Evolutionary conservation across 768 basidiomycete species (phyloP).

Genomic region (Dioszegia hungarica): DNA sequence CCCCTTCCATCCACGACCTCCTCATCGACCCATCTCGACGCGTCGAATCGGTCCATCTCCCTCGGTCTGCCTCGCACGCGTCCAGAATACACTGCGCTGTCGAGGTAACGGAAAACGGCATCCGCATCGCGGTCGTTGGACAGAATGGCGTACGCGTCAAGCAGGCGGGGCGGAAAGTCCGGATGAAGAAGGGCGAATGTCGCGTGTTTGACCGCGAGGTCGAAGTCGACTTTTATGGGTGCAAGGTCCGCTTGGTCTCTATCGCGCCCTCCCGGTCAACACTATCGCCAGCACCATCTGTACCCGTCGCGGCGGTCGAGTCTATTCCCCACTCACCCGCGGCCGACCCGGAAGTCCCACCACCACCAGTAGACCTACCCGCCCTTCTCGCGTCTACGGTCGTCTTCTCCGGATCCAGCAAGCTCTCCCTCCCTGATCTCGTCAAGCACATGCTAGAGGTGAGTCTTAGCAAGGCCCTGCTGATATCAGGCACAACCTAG

Average conservation of each 20-base stretch:
- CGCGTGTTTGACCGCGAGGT: conserved; percentile 13
- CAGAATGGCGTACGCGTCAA: conserved; percentile 37
- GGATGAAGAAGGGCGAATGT: conserved; percentile 23
- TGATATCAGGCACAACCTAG: conserved; percentile 43
- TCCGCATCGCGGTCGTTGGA: conserved; percentile 31
- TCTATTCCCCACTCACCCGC: not conserved
- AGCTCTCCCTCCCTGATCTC: conserved; percentile 43
- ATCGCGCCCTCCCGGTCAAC: not conserved
- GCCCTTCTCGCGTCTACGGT: conserved; percentile 43
- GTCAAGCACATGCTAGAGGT: conserved; percentile 48
- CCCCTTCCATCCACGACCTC: conserved; percentile 1
- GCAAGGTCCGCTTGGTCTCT: conserved; percentile 12
- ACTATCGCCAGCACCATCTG: not conserved
- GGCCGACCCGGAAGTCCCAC: not conserved
- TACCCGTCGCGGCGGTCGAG: not conserved
- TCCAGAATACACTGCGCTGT: conserved; percentile 37
- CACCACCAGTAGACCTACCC: conserved; percentile 29
- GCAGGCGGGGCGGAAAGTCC: conserved; percentile 4
- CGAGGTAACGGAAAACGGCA: conserved; percentile 12
- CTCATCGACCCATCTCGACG: not conserved
- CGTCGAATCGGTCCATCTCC: conserved; percentile 21
- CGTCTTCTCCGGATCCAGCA: conserved; percentile 45
- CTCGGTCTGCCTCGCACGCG: conserved; percentile 33
- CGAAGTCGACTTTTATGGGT: conserved; percentile 32
- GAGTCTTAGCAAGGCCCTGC: conserved; percentile 10